Evolutionary conservation across 768 basidiomycete species (phyloP).

Genomic region (Tephrocybe sp.): DNA sequence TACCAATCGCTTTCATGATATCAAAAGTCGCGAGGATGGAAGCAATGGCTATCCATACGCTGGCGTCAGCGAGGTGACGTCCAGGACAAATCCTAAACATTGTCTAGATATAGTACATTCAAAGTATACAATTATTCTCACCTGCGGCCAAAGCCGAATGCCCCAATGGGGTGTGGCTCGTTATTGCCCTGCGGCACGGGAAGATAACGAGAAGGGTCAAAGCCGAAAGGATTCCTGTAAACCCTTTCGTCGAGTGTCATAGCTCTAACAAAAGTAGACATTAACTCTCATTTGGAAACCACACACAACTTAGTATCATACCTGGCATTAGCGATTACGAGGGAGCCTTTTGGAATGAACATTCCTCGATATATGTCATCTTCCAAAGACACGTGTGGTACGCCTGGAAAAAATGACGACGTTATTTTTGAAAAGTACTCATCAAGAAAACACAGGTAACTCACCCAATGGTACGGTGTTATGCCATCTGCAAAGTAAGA

Average conservation of each 20-base stretch:
- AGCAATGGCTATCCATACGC: conserved; percentile 25
- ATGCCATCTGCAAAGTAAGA: neutral
- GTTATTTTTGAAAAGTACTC: neutral
- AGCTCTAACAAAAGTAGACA: neutral
- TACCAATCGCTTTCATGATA: conserved; percentile 33
- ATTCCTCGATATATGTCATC: conserved; percentile 1
- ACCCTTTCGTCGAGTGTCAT: conserved; percentile 9
- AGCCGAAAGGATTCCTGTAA: conserved; percentile 4
- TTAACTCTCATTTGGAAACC: neutral
- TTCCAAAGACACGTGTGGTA: conserved; percentile 12
- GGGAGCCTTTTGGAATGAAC: conserved; percentile 9
- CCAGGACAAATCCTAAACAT: conserved; percentile 36
- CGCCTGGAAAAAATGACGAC: neutral
- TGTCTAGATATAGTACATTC: no score
- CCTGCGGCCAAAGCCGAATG: conserved; percentile 6
- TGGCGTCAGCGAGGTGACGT: conserved; percentile 37
- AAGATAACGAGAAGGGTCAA: conserved; percentile 11
- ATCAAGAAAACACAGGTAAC: neutral
- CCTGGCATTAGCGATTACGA: conserved; percentile 10
- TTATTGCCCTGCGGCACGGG: neutral
- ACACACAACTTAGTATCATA: neutral
- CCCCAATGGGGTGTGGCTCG: neutral
- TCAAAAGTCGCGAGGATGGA: conserved; percentile 26
- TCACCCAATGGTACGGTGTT: conserved; percentile 1
- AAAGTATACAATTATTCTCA: no score